Evolutionary conservation across 495 filamentous ascomycete species (phyloP).

Genomic region (Podospora pseudopauciseta): DNA sequence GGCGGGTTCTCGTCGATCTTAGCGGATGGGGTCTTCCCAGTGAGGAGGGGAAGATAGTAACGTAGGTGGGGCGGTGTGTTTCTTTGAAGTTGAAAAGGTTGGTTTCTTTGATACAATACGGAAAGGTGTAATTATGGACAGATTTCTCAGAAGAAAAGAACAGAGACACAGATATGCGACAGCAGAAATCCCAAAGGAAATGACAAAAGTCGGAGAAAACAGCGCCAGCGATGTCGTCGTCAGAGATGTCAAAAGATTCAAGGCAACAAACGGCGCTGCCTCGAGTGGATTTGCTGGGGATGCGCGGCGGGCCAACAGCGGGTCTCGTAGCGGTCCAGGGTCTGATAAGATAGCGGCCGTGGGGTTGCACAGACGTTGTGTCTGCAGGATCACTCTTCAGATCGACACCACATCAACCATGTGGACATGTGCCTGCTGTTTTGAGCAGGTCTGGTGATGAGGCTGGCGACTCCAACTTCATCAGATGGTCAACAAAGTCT

Average conservation of each 20-base stretch:
- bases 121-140: not conserved
- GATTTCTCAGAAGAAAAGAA: not conserved
- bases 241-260: not conserved
- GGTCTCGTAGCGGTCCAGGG: constrained; percentile 7
- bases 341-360: constrained; percentile 12
- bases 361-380: not conserved
- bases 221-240: not conserved
- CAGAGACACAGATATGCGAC: not conserved
- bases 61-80: not conserved
- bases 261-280: constrained; percentile 4
- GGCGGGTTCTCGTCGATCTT: not conserved
- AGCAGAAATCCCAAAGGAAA: not conserved
- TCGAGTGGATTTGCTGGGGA: constrained; percentile 11
- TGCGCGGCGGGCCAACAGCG: constrained; percentile 14
- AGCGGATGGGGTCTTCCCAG: not conserved
- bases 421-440: not conserved
- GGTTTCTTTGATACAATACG: not conserved
- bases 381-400: not conserved
- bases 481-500: not conserved
- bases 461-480: not conserved
- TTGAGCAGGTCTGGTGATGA: not conserved
- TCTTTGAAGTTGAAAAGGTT: not conserved
- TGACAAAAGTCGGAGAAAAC: not conserved
- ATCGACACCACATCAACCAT: not conserved
- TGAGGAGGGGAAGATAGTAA: not conserved